These are phyloP conservation scores for Musa acuminata DNA, from an alignment of 176 grass and related monocot genomes.

Conservation along the genomic window DNA sequence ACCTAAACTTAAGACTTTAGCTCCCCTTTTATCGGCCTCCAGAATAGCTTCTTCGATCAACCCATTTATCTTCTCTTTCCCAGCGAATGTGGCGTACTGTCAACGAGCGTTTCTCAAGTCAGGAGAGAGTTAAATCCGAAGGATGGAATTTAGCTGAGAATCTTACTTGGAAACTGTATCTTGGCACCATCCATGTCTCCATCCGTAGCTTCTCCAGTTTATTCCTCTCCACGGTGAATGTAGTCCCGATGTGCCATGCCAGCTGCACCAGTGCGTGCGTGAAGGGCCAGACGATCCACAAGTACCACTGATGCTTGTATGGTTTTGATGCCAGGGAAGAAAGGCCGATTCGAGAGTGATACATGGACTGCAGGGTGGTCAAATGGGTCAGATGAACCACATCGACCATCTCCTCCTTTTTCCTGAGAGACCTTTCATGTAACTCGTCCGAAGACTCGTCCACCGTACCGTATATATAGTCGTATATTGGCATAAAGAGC, in stretches of 20 bases:
- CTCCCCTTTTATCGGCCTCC: constrained; percentile 49
- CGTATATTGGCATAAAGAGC: constrained; percentile 67
- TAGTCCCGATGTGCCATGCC: neutral
- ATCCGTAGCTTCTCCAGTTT: constrained; percentile 26
- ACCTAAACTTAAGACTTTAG: constrained; percentile 37
- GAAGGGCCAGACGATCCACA: neutral
- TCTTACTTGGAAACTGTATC: constrained; percentile 37
- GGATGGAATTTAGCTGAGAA: neutral
- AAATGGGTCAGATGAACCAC: constrained; percentile 75
- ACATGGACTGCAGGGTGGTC: constrained; percentile 30
- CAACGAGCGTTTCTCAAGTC: neutral
- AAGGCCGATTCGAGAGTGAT: constrained; percentile 40
- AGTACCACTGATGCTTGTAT: neutral
- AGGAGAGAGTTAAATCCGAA: neutral
- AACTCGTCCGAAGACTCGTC: constrained; percentile 53
- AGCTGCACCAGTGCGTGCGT: constrained; percentile 10
- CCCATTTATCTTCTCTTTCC: constrained; percentile 15
- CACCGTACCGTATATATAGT: constrained; percentile 47
- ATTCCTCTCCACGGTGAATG: constrained; percentile 36
- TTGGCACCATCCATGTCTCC: constrained; percentile 54
- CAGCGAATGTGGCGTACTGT: constrained; percentile 36
- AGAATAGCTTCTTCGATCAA: constrained; percentile 38
- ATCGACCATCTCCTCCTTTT: constrained; percentile 21
- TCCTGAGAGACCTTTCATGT: constrained; percentile 35
- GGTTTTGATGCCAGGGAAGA: constrained; percentile 41